Evolutionary conservation across 352 stramenopile species (phyloP).

Genomic region (Saprolegnia diclina): DNA sequence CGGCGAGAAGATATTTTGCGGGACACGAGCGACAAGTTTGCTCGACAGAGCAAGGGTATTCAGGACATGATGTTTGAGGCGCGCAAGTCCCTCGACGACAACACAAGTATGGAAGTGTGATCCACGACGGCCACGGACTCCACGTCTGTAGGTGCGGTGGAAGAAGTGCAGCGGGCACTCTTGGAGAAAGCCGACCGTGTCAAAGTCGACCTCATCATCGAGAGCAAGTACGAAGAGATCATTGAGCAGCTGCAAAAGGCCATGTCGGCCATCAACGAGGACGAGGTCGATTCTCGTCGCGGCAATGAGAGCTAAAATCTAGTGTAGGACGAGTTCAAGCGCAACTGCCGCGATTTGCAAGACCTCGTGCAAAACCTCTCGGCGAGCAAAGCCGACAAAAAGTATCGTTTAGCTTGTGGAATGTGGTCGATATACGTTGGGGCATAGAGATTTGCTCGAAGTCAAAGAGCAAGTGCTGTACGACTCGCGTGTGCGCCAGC

Average conservation of each 20-base stretch:
- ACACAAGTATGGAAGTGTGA: constrained; percentile 40
- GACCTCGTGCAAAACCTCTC: constrained; percentile 72
- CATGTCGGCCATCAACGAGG: constrained; percentile 77
- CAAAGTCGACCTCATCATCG: constrained; percentile 84
- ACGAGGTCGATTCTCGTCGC: constrained; percentile 29
- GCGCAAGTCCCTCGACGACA: constrained; percentile 71
- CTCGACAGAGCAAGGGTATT: constrained; percentile 71
- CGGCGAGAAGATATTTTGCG: constrained; percentile 71
- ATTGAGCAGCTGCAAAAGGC: constrained; percentile 88
- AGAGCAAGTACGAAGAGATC: constrained; percentile 89
- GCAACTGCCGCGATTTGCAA: constrained; percentile 74
- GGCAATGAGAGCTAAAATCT: background rate
- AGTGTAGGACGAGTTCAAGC: constrained; percentile 70
- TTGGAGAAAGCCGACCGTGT: constrained; percentile 73
- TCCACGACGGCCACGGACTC: background rate
- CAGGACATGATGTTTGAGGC: constrained; percentile 85
- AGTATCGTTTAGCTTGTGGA: no score
- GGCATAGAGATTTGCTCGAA: constrained; percentile 64
- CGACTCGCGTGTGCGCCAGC: constrained; percentile 76
- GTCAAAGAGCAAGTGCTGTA: constrained; percentile 85
- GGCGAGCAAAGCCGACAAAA: constrained; percentile 80
- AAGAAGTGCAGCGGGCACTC: constrained; percentile 72
- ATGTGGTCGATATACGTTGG: no score
- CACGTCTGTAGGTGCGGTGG: constrained; percentile 38
- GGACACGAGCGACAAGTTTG: constrained; percentile 76